Conservation (phyloP, 495 filamentous ascomycete species). For the Tuber melanosporum region DNA sequence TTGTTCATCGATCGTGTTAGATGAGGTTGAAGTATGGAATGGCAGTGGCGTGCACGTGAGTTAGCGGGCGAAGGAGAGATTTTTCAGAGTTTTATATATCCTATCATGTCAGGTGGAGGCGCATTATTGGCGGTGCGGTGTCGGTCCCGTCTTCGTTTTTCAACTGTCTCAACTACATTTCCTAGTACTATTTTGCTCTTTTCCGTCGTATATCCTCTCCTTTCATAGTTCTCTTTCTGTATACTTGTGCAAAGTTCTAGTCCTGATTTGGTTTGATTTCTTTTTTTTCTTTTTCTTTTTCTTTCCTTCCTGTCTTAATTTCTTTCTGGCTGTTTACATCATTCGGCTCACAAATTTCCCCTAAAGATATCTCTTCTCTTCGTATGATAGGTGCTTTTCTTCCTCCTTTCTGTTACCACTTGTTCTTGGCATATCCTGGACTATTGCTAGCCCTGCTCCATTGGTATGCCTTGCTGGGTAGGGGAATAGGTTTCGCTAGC, state of each 20-base stretch:
- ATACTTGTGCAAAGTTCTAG: slow-evolving; percentile 6
- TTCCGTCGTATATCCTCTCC: slow-evolving; percentile 12
- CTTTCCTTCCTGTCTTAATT: slow-evolving; percentile 6
- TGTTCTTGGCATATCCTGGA: not conserved
- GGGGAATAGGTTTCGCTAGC: not conserved
- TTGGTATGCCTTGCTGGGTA: not conserved
- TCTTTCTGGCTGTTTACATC: not conserved
- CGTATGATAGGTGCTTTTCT: not conserved
- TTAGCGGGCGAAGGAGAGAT: not conserved
- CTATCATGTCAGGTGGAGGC: slow-evolving; percentile 11
- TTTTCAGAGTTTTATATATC: slow-evolving; percentile 3
- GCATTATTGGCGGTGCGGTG: slow-evolving; percentile 3
- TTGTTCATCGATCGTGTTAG: slow-evolving; percentile 1
- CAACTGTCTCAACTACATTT: not conserved
- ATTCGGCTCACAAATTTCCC: not conserved
- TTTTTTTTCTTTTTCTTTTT: not conserved
- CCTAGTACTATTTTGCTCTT: slow-evolving; percentile 6
- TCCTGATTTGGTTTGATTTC: slow-evolving; percentile 3
- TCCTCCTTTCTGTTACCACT: not conserved
- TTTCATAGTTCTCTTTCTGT: slow-evolving; percentile 8
- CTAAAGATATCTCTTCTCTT: not conserved
- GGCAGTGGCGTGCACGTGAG: not conserved
- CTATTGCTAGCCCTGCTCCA: not conserved
- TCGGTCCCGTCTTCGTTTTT: slow-evolving; percentile 3
- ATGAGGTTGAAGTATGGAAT: not conserved